Base-by-base conservation (phyloP, 73 alveolate genomes). In the Paraurostyla sp. region DNA sequence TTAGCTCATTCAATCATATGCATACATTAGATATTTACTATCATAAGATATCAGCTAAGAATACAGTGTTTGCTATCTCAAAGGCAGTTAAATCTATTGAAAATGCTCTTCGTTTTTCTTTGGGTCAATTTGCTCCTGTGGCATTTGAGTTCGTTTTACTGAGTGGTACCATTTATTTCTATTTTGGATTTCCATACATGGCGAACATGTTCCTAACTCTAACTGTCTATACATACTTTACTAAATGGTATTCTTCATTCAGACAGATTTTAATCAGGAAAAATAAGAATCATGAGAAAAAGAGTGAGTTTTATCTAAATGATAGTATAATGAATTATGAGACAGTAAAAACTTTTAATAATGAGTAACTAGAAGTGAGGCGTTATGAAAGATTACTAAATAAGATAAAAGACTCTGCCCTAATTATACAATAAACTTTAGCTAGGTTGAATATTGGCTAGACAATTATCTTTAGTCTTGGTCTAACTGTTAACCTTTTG, bases 321-420 rank as follows among this genome's bases (percentile, higher is more conserved):
- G 97, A 96, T 68, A 88, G 96, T 38, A 85, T 96, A 27, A 56
- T 86, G 71, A 96, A 94, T 58, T 95, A 80, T 76, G 97, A 94
- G 62, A 94, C 97, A 7, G 99, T 96, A 16, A 96, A 96, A 59
- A 93, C 91, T 76, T 94, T 92, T 71, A 91, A 87, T 56, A 94
- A 96, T 63, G 98, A 96, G 63, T 65, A 93, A 41, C 85, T 86
- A 35, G 99, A 96, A 63, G 30, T 71, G 18, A 59, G 84, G 25
- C 83, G 97, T 45, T 96, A 92, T 69, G 51, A 75, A 4, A 45
- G 68, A 23, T 29, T 92, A 30, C 87, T 93, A n/a, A 50, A 89
- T 80, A 76, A 93, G 73, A 65, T 92, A 20, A 51, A 62, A 69
- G 68, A 83, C 41, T 38, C 69, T 0, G 68, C 97, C 0, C 38